Conservation (phyloP, 768 basidiomycete species). For the Pilatotrama ljubarskyi region DNA sequence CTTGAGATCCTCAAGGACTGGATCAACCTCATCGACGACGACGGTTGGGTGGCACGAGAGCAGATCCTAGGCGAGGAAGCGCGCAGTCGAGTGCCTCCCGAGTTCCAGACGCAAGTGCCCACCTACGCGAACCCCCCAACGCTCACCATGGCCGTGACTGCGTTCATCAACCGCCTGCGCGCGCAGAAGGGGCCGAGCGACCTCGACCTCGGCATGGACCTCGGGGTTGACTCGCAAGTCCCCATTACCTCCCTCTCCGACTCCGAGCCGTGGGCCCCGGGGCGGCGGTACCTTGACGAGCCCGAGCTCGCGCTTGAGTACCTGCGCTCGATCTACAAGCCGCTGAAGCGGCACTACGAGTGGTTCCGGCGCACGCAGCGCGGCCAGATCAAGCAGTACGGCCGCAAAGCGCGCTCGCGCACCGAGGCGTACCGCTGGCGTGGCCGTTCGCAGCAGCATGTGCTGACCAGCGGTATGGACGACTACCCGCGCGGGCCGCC, state of each 20-base stretch:
- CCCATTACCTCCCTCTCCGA: conserved; percentile 38
- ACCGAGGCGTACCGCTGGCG: conserved; percentile 95
- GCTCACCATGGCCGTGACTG: conserved; percentile 88
- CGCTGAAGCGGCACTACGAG: conserved; percentile 87
- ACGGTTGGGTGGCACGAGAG: conserved; percentile 96
- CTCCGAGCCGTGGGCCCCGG: conserved; percentile 12
- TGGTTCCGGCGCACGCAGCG: conserved; percentile 96
- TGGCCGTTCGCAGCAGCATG: conserved; percentile 81
- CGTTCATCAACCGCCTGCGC: conserved; percentile 78
- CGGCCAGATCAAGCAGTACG: conserved; percentile 91
- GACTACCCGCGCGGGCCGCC: conserved; percentile 93
- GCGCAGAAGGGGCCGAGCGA: conserved; percentile 48
- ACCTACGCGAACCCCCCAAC: conserved; percentile 96
- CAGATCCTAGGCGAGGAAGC: conserved; percentile 98
- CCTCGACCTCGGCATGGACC: conserved; percentile 66
- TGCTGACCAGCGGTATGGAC: conserved; percentile 94
- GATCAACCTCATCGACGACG: conserved; percentile 87
- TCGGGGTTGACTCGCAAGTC: conserved; percentile 47
- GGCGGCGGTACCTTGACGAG: conserved; percentile 52
- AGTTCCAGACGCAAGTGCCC: conserved; percentile 94
- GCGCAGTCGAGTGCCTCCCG: conserved; percentile 84
- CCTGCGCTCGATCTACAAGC: conserved; percentile 78
- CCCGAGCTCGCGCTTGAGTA: conserved; percentile 63
- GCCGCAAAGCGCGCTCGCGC: conserved; percentile 77
- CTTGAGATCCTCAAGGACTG: conserved; percentile 88